Evolutionary conservation across 2,329 filamentous ascomycete genomes (phyloP).

Genomic region (Diaporthe nobilis): DNA sequence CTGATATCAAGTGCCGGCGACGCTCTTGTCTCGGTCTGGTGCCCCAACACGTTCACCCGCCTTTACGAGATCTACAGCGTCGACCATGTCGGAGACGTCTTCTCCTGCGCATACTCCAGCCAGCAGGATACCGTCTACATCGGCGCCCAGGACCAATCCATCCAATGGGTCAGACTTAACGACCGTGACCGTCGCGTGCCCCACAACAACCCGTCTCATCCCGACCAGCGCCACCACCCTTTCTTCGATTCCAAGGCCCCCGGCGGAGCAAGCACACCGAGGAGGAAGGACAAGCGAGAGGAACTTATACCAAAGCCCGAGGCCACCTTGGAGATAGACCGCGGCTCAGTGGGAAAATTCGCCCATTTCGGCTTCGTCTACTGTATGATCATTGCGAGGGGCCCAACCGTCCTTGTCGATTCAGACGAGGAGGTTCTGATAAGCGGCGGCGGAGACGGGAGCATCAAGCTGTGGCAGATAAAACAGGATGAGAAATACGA

Average conservation of each 20-base stretch:
- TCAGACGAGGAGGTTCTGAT: slow-evolving; percentile 85
- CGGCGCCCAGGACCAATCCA: slow-evolving; percentile 93
- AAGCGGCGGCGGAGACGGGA: slow-evolving; percentile 93
- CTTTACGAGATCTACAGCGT: slow-evolving; percentile 93
- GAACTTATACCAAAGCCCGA: slow-evolving; percentile 66
- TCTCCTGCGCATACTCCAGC: slow-evolving; percentile 91
- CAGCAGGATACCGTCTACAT: slow-evolving; percentile 87
- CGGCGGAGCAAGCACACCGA: slow-evolving; percentile 83
- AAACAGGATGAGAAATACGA: slow-evolving; percentile 64
- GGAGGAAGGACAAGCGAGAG: slow-evolving; percentile 74
- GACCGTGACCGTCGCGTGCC: slow-evolving; percentile 72
- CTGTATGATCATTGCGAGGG: slow-evolving; percentile 90
- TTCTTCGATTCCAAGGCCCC: slow-evolving; percentile 95
- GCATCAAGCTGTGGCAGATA: slow-evolving; percentile 93
- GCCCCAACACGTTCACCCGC: slow-evolving; percentile 79
- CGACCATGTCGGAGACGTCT: slow-evolving; percentile 95
- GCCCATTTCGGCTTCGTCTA: slow-evolving; percentile 97
- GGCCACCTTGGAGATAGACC: slow-evolving; percentile 82
- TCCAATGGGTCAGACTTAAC: slow-evolving; percentile 90
- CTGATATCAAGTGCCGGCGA: slow-evolving; percentile 96
- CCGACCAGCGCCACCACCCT: slow-evolving; percentile 82
- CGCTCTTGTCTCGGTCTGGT: slow-evolving; percentile 95
- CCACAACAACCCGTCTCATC: slow-evolving; percentile 77
- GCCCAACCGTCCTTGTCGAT: slow-evolving; percentile 75
- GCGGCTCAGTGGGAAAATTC: slow-evolving; percentile 85